These are phyloP conservation scores for Pseudogymnoascus sp. DNA, from an alignment of 2,329 filamentous ascomycete species.

Conservation along the genomic window DNA sequence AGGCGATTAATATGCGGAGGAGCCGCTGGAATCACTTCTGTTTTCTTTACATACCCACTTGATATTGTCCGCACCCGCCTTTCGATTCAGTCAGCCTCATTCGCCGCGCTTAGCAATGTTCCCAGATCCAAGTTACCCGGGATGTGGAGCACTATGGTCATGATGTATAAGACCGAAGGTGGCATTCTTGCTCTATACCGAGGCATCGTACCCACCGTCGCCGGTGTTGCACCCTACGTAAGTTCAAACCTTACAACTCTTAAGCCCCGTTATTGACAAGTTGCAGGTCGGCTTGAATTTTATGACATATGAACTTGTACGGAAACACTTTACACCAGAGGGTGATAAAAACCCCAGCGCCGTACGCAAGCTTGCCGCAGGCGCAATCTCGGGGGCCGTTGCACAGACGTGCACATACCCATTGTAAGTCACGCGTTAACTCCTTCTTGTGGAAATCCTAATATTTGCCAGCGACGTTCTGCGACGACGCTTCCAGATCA, in stretches of 20 bases:
- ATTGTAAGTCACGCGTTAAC: slow-evolving; percentile 54
- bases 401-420: slow-evolving; percentile 98
- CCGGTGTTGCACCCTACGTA: slow-evolving; percentile 91
- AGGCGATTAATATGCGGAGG: slow-evolving; percentile 83
- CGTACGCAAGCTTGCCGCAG: slow-evolving; percentile 74
- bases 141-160: slow-evolving; percentile 76
- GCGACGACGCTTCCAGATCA: slow-evolving; percentile 91
- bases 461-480: slow-evolving; percentile 63
- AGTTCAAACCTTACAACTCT: slow-evolving; percentile 27
- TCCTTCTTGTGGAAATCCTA: slow-evolving; percentile 17
- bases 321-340: slow-evolving; percentile 75
- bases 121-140: slow-evolving; percentile 64
- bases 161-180: slow-evolving; percentile 89
- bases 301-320: slow-evolving; percentile 91
- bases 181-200: slow-evolving; percentile 81
- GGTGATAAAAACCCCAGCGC: slow-evolving; percentile 77
- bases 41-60: slow-evolving; percentile 89
- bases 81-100: slow-evolving; percentile 96
- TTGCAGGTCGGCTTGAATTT: slow-evolving; percentile 85
- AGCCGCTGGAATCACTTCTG: slow-evolving; percentile 87
- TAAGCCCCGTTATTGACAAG: slow-evolving; percentile 16
- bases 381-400: slow-evolving; percentile 89
- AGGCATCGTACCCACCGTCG: slow-evolving; percentile 86
- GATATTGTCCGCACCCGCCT: slow-evolving; percentile 94
- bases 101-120: slow-evolving; percentile 60